Conservation (phyloP, 1,284 basidiomycete genomes). For the Tranzscheliella williamsii region DNA sequence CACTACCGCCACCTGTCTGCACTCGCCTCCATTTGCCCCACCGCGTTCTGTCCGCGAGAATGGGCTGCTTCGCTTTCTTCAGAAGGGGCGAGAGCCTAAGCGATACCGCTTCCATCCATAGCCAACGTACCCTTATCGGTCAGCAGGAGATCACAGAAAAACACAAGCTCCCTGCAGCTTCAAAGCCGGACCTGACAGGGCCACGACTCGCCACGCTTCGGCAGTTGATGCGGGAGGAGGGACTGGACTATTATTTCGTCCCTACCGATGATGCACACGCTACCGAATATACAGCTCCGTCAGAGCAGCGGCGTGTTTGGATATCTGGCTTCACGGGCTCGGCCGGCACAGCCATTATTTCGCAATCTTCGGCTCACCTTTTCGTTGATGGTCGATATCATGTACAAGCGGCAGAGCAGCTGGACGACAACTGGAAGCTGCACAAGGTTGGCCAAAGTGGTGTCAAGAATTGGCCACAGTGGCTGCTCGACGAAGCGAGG, state of each 20-base stretch:
- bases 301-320: conserved; percentile 80
- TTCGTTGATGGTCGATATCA: conserved; percentile 88
- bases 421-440: conserved; percentile 78
- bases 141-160: neutral
- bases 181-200: conserved; percentile 28
- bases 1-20: too few relatives aligned
- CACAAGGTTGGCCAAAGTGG: conserved; percentile 68
- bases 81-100: conserved; percentile 4
- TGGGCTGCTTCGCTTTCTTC: conserved; percentile 36
- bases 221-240: conserved; percentile 36
- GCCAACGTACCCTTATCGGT: conserved; percentile 27
- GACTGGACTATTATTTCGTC: conserved; percentile 64
- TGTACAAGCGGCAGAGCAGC: conserved; percentile 76
- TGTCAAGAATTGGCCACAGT: conserved; percentile 64
- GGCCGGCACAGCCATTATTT: conserved; percentile 80
- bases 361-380: conserved; percentile 65
- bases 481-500: conserved; percentile 61
- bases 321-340: conserved; percentile 84
- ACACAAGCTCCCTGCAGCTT: neutral
- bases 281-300: conserved; percentile 80
- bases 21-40: neutral
- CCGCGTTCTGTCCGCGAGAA: conserved; percentile 1
- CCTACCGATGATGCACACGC: conserved; percentile 85
- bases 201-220: conserved; percentile 66
- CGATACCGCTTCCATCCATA: conserved; percentile 25